These are phyloP conservation scores for Corylus americana DNA, from an alignment of 306 rosid species.

Conservation along the genomic window DNA sequence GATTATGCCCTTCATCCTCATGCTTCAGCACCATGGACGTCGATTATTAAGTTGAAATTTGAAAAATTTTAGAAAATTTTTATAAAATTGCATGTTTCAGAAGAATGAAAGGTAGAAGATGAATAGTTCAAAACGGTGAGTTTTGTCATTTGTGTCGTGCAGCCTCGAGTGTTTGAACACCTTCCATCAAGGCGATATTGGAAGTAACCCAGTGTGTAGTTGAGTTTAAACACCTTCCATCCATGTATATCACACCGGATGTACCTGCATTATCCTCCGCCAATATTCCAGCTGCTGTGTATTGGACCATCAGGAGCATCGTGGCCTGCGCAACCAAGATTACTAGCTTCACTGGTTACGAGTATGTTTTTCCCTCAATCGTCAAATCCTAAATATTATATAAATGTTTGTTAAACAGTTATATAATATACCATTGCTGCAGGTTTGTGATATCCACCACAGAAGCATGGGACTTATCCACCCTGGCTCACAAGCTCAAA, in stretches of 20 bases:
- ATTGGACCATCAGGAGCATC: conserved; percentile 44
- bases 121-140: too few species aligned
- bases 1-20: too few species aligned
- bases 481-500: conserved; percentile 56
- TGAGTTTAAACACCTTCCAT: conserved; percentile 41
- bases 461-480: conserved; percentile 67
- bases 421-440: conserved; percentile 24
- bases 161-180: too few species aligned
- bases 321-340: conserved; percentile 49
- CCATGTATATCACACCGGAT: conserved; percentile 26
- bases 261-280: conserved; percentile 19
- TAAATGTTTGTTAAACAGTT: background rate
- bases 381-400: background rate
- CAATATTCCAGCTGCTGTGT: conserved; percentile 39
- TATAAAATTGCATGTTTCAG: too few species aligned
- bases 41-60: too few species aligned
- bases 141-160: too few species aligned
- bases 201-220: conserved; percentile 42
- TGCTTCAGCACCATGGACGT: too few species aligned
- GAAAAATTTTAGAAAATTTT: too few species aligned
- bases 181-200: conserved; percentile 31
- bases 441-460: conserved; percentile 50
- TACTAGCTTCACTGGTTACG: conserved; percentile 47
- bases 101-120: too few species aligned
- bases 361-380: conserved; percentile 26